These are phyloP conservation scores for Liriodendron chinense DNA, from an alignment of 164 flowering plant genomes.

Conservation along the genomic window DNA sequence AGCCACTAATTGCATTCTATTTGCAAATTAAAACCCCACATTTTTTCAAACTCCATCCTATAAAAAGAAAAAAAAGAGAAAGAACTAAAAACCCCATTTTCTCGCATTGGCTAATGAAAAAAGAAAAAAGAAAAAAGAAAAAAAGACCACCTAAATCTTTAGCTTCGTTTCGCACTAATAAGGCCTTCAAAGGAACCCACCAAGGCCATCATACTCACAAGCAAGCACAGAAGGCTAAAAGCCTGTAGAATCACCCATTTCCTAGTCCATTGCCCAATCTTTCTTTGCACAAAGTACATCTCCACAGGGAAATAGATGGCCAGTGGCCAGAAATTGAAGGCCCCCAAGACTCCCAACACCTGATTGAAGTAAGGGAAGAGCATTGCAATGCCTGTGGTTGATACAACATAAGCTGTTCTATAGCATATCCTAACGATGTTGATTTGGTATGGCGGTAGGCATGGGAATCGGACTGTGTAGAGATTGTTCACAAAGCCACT, in stretches of 20 bases:
- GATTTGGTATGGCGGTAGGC: conserved; percentile 27
- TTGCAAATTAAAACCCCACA: too few relatives aligned
- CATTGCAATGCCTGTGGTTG: conserved; percentile 47
- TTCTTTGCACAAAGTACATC: conserved; percentile 59
- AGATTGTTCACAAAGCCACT: conserved; percentile 30
- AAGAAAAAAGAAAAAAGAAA: too few relatives aligned
- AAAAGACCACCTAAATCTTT: not conserved
- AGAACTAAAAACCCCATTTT: too few relatives aligned
- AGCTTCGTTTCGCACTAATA: conserved; percentile 28
- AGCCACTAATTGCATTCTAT: too few relatives aligned
- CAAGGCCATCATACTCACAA: conserved; percentile 34
- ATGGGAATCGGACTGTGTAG: conserved; percentile 34
- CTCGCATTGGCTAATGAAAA: too few relatives aligned
- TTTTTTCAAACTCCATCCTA: too few relatives aligned
- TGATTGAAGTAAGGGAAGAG: conserved; percentile 67
- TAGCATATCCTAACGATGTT: conserved; percentile 44
- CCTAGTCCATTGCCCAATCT: conserved; percentile 41
- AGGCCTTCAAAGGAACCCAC: conserved; percentile 49
- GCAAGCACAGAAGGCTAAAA: conserved; percentile 37
- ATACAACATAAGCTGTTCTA: conserved; percentile 49
- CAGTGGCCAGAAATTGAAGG: conserved; percentile 60
- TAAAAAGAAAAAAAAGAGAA: too few relatives aligned
- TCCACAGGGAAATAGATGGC: conserved; percentile 66
- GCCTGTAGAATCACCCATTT: conserved; percentile 43
- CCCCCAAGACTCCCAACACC: conserved; percentile 58